Conservation (phyloP, 192 early-diverging fungal species). For the Dispira parvispora region DNA sequence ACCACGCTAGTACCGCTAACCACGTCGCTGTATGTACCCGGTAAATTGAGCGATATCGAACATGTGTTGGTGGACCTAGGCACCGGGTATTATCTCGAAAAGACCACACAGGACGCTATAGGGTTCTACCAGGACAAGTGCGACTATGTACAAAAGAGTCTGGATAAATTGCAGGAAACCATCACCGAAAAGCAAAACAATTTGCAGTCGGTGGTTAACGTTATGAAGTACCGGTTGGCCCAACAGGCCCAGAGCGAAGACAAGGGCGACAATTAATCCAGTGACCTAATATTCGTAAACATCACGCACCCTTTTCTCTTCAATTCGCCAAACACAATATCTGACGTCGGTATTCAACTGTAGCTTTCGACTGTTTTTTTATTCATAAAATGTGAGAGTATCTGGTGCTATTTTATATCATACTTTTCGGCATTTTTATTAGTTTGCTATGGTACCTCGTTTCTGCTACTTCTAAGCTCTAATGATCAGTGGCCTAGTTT, state of each 20-base stretch:
- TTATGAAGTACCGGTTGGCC: neutral
- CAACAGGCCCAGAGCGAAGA: neutral
- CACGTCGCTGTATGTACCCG: slow-evolving; percentile 1
- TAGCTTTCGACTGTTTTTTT: too few relatives aligned
- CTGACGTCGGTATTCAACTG: too few relatives aligned
- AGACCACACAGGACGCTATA: neutral
- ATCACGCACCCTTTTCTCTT: too few relatives aligned
- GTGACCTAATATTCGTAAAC: neutral
- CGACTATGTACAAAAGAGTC: neutral
- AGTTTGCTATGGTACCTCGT: too few relatives aligned
- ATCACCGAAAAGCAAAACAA: neutral
- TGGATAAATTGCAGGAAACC: neutral
- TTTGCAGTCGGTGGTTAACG: neutral
- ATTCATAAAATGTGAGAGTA: too few relatives aligned
- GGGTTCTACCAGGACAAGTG: neutral
- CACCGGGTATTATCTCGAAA: neutral
- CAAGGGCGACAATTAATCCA: neutral
- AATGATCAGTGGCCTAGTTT: too few relatives aligned
- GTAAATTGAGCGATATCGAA: neutral
- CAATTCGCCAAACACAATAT: too few relatives aligned
- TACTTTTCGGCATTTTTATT: too few relatives aligned
- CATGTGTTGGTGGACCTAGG: neutral
- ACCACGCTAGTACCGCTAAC: neutral
- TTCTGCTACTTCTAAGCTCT: too few relatives aligned
- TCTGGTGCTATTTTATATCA: too few relatives aligned